These are phyloP conservation scores for Ilyonectria mors-panacis DNA, from an alignment of 2,329 filamentous ascomycete genomes.

Conservation along the genomic window DNA sequence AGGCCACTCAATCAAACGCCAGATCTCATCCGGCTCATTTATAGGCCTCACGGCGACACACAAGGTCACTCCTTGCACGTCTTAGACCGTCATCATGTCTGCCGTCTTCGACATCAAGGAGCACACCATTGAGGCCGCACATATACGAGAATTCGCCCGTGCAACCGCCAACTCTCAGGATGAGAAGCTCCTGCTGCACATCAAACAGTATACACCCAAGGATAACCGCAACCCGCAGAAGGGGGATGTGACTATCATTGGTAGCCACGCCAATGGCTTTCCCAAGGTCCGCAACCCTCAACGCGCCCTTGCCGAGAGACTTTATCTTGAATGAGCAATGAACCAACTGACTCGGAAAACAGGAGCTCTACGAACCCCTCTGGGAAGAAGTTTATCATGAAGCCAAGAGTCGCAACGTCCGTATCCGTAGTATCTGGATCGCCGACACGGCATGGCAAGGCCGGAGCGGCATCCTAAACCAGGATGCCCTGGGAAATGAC, in stretches of 20 bases:
- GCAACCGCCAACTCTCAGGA: constrained; percentile 82
- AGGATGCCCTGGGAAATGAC: constrained; percentile 84
- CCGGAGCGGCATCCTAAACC: constrained; percentile 83
- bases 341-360: background rate
- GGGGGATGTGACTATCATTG: constrained; percentile 88
- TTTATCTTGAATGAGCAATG: background rate
- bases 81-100: constrained; percentile 37
- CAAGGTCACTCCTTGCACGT: background rate
- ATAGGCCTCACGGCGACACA: background rate
- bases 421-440: constrained; percentile 89
- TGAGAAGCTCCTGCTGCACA: constrained; percentile 78
- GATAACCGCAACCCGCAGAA: constrained; percentile 77
- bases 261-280: constrained; percentile 91
- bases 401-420: constrained; percentile 72
- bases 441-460: constrained; percentile 92
- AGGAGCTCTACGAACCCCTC: constrained; percentile 93
- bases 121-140: constrained; percentile 80
- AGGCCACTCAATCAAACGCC: background rate
- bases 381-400: constrained; percentile 84
- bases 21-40: background rate
- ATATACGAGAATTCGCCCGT: constrained; percentile 86
- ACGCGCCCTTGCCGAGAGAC: background rate
- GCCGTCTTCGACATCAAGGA: constrained; percentile 75
- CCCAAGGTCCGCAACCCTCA: constrained; percentile 75
- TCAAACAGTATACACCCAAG: constrained; percentile 91